Evolutionary conservation across 768 basidiomycete genomes (phyloP).

Genomic region (Rhizopogon salebrosus): DNA sequence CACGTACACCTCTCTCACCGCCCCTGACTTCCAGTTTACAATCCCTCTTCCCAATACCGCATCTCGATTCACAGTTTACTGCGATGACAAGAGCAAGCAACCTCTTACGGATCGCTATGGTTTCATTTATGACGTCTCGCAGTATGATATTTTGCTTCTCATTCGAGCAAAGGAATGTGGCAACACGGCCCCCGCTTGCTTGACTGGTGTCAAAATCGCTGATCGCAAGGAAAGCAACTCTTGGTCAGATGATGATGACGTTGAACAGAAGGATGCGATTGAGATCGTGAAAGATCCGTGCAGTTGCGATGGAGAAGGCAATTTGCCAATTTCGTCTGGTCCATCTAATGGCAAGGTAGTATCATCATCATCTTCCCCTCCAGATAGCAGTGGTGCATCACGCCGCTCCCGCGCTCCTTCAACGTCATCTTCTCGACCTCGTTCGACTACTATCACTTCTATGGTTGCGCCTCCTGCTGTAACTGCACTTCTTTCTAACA

Average conservation of each 20-base stretch:
- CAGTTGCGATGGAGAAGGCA: constrained; percentile 31
- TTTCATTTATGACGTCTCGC: constrained; percentile 83
- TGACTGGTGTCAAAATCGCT: constrained; percentile 84
- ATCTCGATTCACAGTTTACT: constrained; percentile 46
- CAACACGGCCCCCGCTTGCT: constrained; percentile 75
- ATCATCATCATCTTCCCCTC: constrained; percentile 8
- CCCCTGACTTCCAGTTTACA: constrained; percentile 69
- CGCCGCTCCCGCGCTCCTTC: constrained; percentile 33
- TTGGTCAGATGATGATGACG: constrained; percentile 66
- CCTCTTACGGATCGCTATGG: constrained; percentile 84
- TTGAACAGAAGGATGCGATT: constrained; percentile 25
- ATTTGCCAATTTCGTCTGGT: constrained; percentile 6
- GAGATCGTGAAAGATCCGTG: constrained; percentile 38
- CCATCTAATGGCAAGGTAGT: constrained; percentile 6
- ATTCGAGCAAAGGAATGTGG: constrained; percentile 67
- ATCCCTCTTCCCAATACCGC: constrained; percentile 56
- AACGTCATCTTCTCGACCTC: constrained; percentile 46
- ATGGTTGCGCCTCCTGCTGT: constrained; percentile 12
- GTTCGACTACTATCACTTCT: constrained; percentile 34
- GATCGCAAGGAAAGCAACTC: constrained; percentile 76
- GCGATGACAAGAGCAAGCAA: constrained; percentile 46
- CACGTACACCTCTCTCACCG: constrained; percentile 66
- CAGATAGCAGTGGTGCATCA: constrained; percentile 22
- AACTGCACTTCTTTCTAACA: constrained; percentile 11
- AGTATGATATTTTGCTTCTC: constrained; percentile 76